These are phyloP conservation scores for Neurospora terricola DNA, from an alignment of 495 filamentous ascomycete species.

Conservation along the genomic window DNA sequence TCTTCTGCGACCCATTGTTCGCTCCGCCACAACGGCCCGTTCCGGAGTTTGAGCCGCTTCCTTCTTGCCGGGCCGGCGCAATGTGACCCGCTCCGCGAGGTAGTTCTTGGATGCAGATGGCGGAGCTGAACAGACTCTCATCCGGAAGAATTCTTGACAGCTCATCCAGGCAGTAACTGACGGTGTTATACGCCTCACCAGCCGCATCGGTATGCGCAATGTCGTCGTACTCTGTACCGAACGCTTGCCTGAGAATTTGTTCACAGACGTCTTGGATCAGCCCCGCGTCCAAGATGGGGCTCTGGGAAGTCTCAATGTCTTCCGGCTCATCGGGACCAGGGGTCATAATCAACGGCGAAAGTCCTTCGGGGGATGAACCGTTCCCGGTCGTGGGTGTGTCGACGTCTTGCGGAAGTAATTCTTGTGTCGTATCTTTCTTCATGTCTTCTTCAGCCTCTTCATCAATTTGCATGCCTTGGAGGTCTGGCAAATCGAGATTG, in stretches of 20 bases:
- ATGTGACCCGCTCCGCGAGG: neutral
- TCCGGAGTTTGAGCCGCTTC: neutral
- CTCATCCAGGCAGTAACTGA: constrained; percentile 19
- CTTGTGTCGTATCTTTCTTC: neutral
- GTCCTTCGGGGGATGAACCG: neutral
- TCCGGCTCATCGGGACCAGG: neutral
- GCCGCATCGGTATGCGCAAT: constrained; percentile 7
- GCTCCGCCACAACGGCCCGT: neutral
- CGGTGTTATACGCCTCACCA: constrained; percentile 9
- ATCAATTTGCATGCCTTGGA: neutral
- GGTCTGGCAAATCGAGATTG: neutral
- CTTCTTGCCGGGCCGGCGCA: neutral
- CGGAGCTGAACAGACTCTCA: neutral
- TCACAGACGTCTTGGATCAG: constrained; percentile 16
- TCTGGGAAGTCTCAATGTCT: neutral
- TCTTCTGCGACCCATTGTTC: neutral
- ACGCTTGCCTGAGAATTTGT: constrained; percentile 12
- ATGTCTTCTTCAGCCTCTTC: neutral
- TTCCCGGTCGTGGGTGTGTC: neutral
- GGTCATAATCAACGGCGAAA: neutral
- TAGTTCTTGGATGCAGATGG: constrained; percentile 1
- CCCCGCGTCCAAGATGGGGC: neutral
- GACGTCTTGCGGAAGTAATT: neutral
- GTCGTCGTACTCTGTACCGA: constrained; percentile 17
- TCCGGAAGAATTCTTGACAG: constrained; percentile 12